Base-by-base conservation (phyloP, 2,329 filamentous ascomycete species). In the Trichoderma cornu-damae region DNA sequence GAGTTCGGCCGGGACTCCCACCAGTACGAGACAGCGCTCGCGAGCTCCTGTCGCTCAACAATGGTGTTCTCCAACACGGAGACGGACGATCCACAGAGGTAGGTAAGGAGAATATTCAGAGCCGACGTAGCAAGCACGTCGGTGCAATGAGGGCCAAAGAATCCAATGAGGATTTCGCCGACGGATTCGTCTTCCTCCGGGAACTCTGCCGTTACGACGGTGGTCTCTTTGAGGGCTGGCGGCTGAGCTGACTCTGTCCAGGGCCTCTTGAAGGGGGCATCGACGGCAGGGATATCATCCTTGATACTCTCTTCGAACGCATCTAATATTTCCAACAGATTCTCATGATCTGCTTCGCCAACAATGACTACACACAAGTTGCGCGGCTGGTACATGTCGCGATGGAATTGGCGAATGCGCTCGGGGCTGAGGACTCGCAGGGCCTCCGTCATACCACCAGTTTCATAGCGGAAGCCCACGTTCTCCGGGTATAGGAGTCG, bases 311-410 rank as follows among this genome's bases (percentile, higher is more conserved):
- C 85, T 71, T 99, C 94, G 67, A 99, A 99, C 22, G 85, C 78
- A 66, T 96, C 90, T 32, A 99, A 75, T 46, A 95, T 90, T 30
- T 86, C 74, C 20, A 97, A 75, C 58, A 99, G 80, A 65, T 95
- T 81, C 0, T 82, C 75, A 68, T 96, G 89, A 67, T 96, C 85
- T 1, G 96, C 84, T 71, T 96, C 91, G 42, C 94, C 94, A n/a
- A 95, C 87, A 59, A 99, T 85, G 24, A 96, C 83, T 26, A 99
- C 76, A 62, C 92, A 95, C 59, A 99, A 77, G 67, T 99, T 99
- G 69, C 92, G 93, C 3, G 94, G 94, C 70, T 97, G 93, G 68
- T 99, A 99, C 93, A 99, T 97, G 62, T 92, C 89, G 61, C 86
- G 86, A 71, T 99, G 94, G 67, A 97, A 99, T 59, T 87, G 84